Conservation (phyloP, 306 rosid genomes). For the Comarum palustre region DNA sequence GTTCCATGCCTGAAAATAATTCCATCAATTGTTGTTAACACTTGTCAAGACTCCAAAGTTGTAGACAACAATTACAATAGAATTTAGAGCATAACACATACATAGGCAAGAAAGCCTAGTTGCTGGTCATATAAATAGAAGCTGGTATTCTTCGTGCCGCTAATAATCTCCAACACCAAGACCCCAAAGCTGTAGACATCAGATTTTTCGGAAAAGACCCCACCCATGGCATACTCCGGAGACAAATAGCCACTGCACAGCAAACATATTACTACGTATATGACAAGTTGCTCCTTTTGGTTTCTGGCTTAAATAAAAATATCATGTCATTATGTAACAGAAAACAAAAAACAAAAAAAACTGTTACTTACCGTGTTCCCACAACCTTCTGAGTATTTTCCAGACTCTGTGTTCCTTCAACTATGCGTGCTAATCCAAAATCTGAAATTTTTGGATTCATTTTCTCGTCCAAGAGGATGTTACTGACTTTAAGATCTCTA, state of each 20-base stretch:
- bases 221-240: slow-evolving; percentile 26
- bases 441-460: slow-evolving; percentile 40
- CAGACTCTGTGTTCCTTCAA: slow-evolving; percentile 9
- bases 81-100: background rate
- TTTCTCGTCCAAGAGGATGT: slow-evolving; percentile 28
- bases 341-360: no score
- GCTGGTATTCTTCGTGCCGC: slow-evolving; percentile 26
- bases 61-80: background rate
- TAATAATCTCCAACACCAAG: slow-evolving; percentile 31
- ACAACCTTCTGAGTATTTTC: slow-evolving; percentile 28
- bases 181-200: slow-evolving; percentile 36
- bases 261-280: background rate
- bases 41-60: no score
- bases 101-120: slow-evolving; percentile 30
- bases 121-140: slow-evolving; percentile 1
- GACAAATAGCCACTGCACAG: slow-evolving; percentile 28
- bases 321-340: no score
- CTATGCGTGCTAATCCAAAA: slow-evolving; percentile 34
- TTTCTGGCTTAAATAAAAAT: no score
- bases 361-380: slow-evolving; percentile 31
- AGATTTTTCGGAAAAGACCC: slow-evolving; percentile 29
- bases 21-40: no score
- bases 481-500: slow-evolving; percentile 33
- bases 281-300: no score
- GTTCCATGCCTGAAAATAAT: slow-evolving; percentile 22